These are phyloP conservation scores for Gastrolobium villosum DNA, from an alignment of 306 rosid species.

Conservation along the genomic window DNA sequence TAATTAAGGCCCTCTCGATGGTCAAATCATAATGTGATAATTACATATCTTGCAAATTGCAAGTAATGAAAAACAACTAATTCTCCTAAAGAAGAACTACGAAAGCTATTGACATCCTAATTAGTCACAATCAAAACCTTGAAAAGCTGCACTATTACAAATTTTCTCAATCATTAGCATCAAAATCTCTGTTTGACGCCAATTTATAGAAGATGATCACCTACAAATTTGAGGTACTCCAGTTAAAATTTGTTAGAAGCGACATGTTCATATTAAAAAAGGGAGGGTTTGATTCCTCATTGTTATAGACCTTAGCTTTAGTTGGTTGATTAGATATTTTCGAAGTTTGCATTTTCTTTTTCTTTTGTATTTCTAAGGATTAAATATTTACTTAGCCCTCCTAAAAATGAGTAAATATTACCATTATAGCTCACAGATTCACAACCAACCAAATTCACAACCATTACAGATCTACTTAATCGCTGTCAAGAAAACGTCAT, in stretches of 20 bases:
- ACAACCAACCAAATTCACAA: too few species aligned
- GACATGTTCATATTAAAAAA: neutral
- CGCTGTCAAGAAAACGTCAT: too few species aligned
- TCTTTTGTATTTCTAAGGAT: neutral
- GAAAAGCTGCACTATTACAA: neutral
- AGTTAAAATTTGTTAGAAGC: neutral
- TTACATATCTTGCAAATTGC: neutral
- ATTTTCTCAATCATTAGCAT: neutral
- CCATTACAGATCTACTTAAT: too few species aligned
- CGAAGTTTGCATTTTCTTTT: neutral
- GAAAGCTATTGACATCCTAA: conserved; percentile 6
- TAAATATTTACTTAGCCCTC: neutral
- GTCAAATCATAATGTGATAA: neutral
- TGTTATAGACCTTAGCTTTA: neutral
- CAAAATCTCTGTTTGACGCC: neutral
- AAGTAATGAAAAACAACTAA: neutral
- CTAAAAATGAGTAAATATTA: neutral
- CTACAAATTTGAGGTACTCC: neutral
- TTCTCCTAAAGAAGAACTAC: neutral
- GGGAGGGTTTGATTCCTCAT: neutral
- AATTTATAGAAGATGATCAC: neutral
- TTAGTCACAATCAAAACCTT: neutral
- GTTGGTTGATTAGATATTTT: neutral
- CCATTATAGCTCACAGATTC: too few species aligned
- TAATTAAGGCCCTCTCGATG: neutral